Conservation (phyloP, 2,329 filamentous ascomycete species). For the Aphanoascus verrucosus region DNA sequence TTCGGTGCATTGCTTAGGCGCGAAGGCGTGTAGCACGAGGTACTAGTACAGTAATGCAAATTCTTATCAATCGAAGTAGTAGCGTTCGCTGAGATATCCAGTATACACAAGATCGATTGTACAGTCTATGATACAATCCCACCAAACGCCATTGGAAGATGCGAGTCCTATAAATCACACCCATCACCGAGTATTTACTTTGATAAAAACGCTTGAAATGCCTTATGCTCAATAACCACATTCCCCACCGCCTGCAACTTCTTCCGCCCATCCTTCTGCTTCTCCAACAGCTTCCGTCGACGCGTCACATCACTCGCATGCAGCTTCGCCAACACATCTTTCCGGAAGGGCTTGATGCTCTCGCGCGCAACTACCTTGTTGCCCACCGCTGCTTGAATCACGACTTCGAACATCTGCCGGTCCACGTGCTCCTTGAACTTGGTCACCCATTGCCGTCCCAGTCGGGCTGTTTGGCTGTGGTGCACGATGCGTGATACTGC, state of each 20-base stretch:
- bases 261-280: slow-evolving; percentile 93
- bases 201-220: slow-evolving; percentile 86
- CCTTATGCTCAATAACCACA: slow-evolving; percentile 90
- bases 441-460: slow-evolving; percentile 78
- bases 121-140: neutral
- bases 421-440: slow-evolving; percentile 98
- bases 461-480: slow-evolving; percentile 62
- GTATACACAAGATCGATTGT: no score
- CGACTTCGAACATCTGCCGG: slow-evolving; percentile 90
- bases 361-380: slow-evolving; percentile 77
- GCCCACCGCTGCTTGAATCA: slow-evolving; percentile 85
- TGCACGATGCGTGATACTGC: slow-evolving; percentile 89
- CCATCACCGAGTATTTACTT: slow-evolving; percentile 43
- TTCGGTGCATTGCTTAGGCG: no score
- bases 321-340: slow-evolving; percentile 86
- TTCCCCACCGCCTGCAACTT: slow-evolving; percentile 67
- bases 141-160: neutral
- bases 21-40: no score
- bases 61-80: no score
- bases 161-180: neutral
- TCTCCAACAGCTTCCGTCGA: slow-evolving; percentile 78
- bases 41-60: no score
- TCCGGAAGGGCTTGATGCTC: slow-evolving; percentile 91
- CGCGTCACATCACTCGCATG: slow-evolving; percentile 81
- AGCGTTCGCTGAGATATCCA: no score